Conservation (phyloP, 1,284 basidiomycete species). For the Trichosporon inkin region DNA sequence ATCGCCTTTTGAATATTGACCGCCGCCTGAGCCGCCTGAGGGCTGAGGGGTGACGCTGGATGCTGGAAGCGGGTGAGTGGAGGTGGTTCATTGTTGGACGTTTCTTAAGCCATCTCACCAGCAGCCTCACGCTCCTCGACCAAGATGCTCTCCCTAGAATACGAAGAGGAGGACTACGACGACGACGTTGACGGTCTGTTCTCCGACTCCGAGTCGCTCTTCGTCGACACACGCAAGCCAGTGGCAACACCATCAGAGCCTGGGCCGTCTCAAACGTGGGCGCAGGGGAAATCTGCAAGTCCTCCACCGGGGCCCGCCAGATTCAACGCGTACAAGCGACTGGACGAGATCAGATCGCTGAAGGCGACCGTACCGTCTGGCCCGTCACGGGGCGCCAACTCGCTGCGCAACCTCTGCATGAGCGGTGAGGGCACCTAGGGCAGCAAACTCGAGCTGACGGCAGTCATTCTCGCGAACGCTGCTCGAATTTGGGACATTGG, state of each 20-base stretch:
- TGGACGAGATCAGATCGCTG: conserved; percentile 5
- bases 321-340: conserved; percentile 10
- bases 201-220: conserved; percentile 23
- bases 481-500: conserved; percentile 41
- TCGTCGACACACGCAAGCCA: conserved; percentile 12
- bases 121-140: neutral
- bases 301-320: neutral
- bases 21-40: no score
- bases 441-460: neutral
- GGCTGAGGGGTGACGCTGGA: neutral
- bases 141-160: conserved; percentile 27
- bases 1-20: no score
- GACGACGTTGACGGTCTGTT: conserved; percentile 35
- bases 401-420: neutral
- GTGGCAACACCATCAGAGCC: neutral
- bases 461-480: conserved; percentile 34
- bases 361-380: neutral
- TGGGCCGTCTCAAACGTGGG: no score
- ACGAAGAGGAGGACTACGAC: conserved; percentile 35
- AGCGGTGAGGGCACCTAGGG: neutral
- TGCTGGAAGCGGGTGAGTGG: neutral
- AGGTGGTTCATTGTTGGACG: neutral
- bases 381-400: conserved; percentile 3
- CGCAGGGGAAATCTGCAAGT: no score
- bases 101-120: neutral